phyloP scores from a whole-genome alignment of 2,329 filamentous ascomycete genomes.

The Neofusicoccum cordaticola region DNA sequence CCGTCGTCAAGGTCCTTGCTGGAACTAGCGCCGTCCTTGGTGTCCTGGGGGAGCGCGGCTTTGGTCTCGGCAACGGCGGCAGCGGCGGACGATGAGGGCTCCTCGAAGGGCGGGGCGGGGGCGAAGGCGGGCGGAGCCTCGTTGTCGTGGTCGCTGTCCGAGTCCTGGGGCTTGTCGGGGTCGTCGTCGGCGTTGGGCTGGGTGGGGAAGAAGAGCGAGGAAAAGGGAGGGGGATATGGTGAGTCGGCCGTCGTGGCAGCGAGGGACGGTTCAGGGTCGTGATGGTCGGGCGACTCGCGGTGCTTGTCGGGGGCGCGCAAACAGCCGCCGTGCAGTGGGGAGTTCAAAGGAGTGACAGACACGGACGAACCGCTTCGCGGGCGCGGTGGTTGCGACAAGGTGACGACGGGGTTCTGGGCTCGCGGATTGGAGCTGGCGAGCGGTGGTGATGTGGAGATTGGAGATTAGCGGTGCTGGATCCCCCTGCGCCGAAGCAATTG shows the following conservation, averaged over 20 bases:
- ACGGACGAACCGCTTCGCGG: constrained; percentile 45
- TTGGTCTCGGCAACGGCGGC: constrained; percentile 69
- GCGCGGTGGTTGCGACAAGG: constrained; percentile 45
- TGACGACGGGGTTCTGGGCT: constrained; percentile 31
- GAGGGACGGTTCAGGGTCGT: constrained; percentile 16
- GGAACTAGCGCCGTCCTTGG: constrained; percentile 66
- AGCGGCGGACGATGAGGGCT: constrained; percentile 50
- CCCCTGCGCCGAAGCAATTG: constrained; percentile 23
- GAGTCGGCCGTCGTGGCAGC: constrained; percentile 50
- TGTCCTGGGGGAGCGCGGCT: constrained; percentile 76
- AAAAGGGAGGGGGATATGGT: constrained; percentile 60
- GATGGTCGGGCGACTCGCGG: constrained; percentile 12
- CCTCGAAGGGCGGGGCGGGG: constrained; percentile 50
- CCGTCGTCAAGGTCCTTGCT: constrained; percentile 73
- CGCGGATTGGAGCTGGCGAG: constrained; percentile 13
- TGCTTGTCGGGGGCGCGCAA: constrained; percentile 15
- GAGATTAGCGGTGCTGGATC: constrained; percentile 15
- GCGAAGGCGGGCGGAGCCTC: constrained; percentile 50
- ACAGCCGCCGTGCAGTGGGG: constrained; percentile 25
- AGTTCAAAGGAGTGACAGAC: constrained; percentile 41
- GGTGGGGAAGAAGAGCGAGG: constrained; percentile 59
- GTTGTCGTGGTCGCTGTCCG: constrained; percentile 25
- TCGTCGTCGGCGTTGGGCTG: constrained; percentile 46
- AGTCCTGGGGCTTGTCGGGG: constrained; percentile 43
- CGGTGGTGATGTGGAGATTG: constrained; percentile 16